Evolutionary conservation across 257 asterid species (phyloP).

Genomic region (Verbena officinalis): DNA sequence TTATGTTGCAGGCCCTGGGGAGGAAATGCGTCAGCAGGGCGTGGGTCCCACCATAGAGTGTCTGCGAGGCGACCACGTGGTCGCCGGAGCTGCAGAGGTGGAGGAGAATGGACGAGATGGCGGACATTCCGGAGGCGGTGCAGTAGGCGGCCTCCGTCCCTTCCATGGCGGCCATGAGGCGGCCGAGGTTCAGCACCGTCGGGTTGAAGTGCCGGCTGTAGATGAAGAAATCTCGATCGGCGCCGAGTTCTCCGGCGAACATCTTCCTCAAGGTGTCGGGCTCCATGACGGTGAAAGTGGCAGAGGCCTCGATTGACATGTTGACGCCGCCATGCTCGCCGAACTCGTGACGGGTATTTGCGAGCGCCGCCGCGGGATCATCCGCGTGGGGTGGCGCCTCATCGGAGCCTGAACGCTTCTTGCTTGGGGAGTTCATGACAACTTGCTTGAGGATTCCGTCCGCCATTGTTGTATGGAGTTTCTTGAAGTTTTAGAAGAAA

Average conservation of each 20-base stretch:
- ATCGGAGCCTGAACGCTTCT: constrained; percentile 12
- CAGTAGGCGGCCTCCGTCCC: constrained; percentile 88
- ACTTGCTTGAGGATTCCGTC: neutral
- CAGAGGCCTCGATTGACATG: constrained; percentile 90
- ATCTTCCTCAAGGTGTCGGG: constrained; percentile 73
- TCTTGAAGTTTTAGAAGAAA: neutral
- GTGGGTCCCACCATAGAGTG: constrained; percentile 80
- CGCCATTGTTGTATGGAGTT: neutral
- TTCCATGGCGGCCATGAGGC: constrained; percentile 70
- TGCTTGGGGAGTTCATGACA: neutral
- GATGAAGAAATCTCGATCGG: constrained; percentile 68
- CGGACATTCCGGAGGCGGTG: constrained; percentile 83
- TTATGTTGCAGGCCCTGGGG: constrained; percentile 65
- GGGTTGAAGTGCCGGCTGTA: constrained; percentile 87
- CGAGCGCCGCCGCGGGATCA: constrained; percentile 66
- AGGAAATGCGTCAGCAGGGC: constrained; percentile 68
- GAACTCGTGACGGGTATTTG: constrained; percentile 74
- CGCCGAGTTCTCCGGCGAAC: constrained; percentile 72
- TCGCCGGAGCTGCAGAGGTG: constrained; percentile 77
- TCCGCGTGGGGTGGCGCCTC: constrained; percentile 21
- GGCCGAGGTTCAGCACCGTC: constrained; percentile 69
- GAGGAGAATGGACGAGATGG: constrained; percentile 63
- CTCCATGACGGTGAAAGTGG: constrained; percentile 89
- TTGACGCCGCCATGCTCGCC: constrained; percentile 88
- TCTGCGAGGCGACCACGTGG: constrained; percentile 64